These are phyloP conservation scores for Plasmopara viticola DNA, from an alignment of 352 stramenopile genomes.

Conservation along the genomic window DNA sequence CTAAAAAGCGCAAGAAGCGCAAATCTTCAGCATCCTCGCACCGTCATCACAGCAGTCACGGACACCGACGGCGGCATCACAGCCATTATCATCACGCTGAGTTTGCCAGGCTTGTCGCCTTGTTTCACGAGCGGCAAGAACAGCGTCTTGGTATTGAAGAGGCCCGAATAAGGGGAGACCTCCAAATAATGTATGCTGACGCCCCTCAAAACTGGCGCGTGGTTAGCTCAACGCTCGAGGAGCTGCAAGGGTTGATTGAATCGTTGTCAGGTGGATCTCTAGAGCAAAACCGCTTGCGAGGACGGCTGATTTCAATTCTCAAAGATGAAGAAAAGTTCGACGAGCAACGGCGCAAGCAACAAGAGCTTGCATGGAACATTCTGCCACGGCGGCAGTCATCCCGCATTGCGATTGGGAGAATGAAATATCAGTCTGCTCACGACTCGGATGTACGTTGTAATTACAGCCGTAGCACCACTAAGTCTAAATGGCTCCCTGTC, in stretches of 20 bases:
- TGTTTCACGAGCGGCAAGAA: conserved; percentile 50
- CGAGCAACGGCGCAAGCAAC: conserved; percentile 54
- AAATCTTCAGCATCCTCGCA: conserved; percentile 60
- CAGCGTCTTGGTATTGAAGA: conserved; percentile 58
- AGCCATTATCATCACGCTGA: conserved; percentile 57
- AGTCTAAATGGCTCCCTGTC: conserved; percentile 5
- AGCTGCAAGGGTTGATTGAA: conserved; percentile 47
- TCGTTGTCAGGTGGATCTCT: conserved; percentile 55
- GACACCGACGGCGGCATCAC: conserved; percentile 47
- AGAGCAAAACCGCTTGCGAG: conserved; percentile 67
- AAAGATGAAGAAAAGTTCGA: conserved; percentile 74
- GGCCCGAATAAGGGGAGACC: conserved; percentile 31
- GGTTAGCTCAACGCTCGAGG: conserved; percentile 61
- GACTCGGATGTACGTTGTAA: conserved; percentile 40
- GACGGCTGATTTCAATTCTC: conserved; percentile 68
- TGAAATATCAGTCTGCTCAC: conserved; percentile 56
- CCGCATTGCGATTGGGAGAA: conserved; percentile 70
- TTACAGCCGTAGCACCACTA: not conserved
- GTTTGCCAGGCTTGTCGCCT: conserved; percentile 56
- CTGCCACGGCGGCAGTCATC: conserved; percentile 78
- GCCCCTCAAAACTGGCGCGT: conserved; percentile 60
- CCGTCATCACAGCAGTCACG: conserved; percentile 43
- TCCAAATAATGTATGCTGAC: conserved; percentile 34
- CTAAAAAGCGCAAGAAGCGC: conserved; percentile 65
- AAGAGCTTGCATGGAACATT: conserved; percentile 68